Base-by-base conservation (phyloP, 805 yeast species). In the Cyberlindnera suaveolens region DNA sequence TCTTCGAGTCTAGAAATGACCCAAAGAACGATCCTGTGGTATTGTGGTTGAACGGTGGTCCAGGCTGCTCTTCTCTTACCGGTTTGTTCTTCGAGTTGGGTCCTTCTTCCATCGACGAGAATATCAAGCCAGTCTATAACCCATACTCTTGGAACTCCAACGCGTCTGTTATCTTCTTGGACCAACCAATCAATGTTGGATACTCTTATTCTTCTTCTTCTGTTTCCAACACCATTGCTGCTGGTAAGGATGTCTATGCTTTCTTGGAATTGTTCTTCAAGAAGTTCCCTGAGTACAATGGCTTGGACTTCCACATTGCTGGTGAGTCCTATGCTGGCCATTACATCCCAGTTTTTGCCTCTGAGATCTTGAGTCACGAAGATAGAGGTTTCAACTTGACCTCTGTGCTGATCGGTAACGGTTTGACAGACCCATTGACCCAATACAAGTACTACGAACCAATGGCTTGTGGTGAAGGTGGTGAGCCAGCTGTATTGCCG, bases 271-370 rank as follows among this genome's bases (percentile, higher is more conserved):
- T 87, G 54, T 86, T 87, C 65, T 86, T 84, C 71, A 72, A 79
- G 57, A 81, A 84, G 58, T 85, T 85, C 71, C 73, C 75, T 26
- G 68, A 75, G 48, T 84, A 77, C 61, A 56, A 58, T 19, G 60
- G 65, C 19, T 68, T 75, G 43, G 77, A 74, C 40, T 86, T 89
- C 75, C 96, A 88, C 64, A 85, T 89, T 61, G 83, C 96, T 36
- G 96, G 96, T 52, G 96, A 89, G 62, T 84, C 95, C 8, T 89
- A 90, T 58, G 96, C 91, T 16, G 96, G 97, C 40, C 95, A 88
- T 60, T 90, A 91, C 66, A 85, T 90, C 51, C 99, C 99, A 17
- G 85, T 76, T 9, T 85, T 89, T 65, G 95, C 95, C 7, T 62
- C 77, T 45, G 95, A 87, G 63, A 87, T 89, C 54, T 67, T 86